A percentile compares a stretch with the other conserved stretches of the same genome.
Evolutionary conservation across 495 filamentous ascomycete species (phyloP).

Genomic region (Penicillium daleae): DNA sequence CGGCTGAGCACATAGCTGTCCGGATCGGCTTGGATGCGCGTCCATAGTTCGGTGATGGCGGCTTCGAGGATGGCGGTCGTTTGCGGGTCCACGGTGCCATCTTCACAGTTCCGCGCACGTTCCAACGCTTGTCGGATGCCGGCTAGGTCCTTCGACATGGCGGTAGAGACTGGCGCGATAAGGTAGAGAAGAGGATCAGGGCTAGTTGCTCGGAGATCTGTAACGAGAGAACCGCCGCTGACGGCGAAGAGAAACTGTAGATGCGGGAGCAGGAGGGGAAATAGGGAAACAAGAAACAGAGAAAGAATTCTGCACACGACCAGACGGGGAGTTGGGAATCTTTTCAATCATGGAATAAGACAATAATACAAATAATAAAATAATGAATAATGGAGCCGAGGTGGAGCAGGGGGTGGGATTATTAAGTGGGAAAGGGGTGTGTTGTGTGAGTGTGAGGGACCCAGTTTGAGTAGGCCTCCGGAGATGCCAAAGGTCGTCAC

Average conservation of each 20-base stretch:
- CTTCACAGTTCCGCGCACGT: constrained; percentile 66
- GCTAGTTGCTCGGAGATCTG: background rate
- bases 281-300: no score
- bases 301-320: constrained; percentile 26
- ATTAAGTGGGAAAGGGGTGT: constrained; percentile 11
- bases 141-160: constrained; percentile 30
- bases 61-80: constrained; percentile 58
- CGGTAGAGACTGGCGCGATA: background rate
- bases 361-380: background rate
- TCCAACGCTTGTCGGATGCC: constrained; percentile 58
- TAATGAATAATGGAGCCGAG: constrained; percentile 24
- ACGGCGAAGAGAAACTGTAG: constrained; percentile 6
- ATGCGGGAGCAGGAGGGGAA: constrained; percentile 12
- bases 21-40: constrained; percentile 59
- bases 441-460: constrained; percentile 1
- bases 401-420: constrained; percentile 31
- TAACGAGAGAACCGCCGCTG: constrained; percentile 5
- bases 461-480: constrained; percentile 16
- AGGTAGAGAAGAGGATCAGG: background rate
- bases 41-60: constrained; percentile 64
- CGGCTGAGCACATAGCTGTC: constrained; percentile 66
- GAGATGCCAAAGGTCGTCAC: constrained; percentile 23
- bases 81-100: constrained; percentile 55
- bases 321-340: constrained; percentile 18
- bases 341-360: constrained; percentile 28